These are phyloP conservation scores for Arabidopsis hybrid DNA, from an alignment of 441 rosid species.

Conservation along the genomic window DNA sequence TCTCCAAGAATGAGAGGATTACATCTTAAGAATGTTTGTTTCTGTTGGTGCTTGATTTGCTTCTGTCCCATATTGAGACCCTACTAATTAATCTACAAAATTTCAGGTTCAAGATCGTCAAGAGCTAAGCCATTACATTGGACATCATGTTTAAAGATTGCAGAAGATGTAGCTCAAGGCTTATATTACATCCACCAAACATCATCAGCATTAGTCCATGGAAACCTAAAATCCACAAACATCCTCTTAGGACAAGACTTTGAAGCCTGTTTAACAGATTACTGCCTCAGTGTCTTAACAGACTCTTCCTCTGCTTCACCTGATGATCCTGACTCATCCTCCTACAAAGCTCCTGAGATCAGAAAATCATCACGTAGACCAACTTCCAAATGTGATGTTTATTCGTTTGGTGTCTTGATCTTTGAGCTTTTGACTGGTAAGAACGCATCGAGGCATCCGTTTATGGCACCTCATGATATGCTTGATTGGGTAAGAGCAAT, in stretches of 20 bases:
- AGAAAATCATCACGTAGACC: slow-evolving; percentile 53
- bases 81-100: not conserved
- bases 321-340: slow-evolving; percentile 61
- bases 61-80: slow-evolving; percentile 13
- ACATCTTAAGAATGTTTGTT: slow-evolving; percentile 31
- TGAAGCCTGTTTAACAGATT: slow-evolving; percentile 84
- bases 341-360: slow-evolving; percentile 74
- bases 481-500: slow-evolving; percentile 70
- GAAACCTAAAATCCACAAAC: slow-evolving; percentile 82
- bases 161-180: slow-evolving; percentile 94
- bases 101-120: slow-evolving; percentile 81
- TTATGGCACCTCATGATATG: slow-evolving; percentile 68
- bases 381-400: slow-evolving; percentile 83
- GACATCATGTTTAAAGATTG: slow-evolving; percentile 94
- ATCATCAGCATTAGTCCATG: slow-evolving; percentile 74
- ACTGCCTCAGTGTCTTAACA: slow-evolving; percentile 69
- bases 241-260: slow-evolving; percentile 89
- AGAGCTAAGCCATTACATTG: slow-evolving; percentile 95
- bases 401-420: slow-evolving; percentile 81
- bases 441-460: slow-evolving; percentile 73
- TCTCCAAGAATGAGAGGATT: slow-evolving; percentile 7
- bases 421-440: slow-evolving; percentile 88
- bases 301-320: slow-evolving; percentile 43
- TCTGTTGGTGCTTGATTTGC: slow-evolving; percentile 11
- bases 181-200: slow-evolving; percentile 90